Conservation (phyloP, 2,329 filamentous ascomycete species). For the Monilinia fructigena region DNA sequence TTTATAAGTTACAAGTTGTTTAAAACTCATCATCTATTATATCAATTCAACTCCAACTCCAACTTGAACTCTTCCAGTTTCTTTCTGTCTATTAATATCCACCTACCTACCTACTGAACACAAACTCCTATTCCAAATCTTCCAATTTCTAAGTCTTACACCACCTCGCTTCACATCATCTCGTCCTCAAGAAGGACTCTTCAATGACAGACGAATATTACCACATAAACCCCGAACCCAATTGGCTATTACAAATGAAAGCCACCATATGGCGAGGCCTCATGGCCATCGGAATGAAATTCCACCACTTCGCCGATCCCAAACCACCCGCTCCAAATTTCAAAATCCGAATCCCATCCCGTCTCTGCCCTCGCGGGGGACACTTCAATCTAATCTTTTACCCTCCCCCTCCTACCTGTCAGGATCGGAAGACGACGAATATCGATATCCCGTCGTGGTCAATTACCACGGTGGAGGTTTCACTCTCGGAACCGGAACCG, state of each 20-base stretch:
- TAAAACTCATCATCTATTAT: no score
- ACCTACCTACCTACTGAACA: no score
- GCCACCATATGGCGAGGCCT: constrained; percentile 39
- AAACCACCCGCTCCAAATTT: constrained; percentile 38
- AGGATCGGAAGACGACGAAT: constrained; percentile 30
- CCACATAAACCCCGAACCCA: not conserved
- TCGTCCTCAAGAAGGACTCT: constrained; percentile 4
- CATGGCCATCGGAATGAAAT: constrained; percentile 41
- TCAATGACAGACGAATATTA: constrained; percentile 15
- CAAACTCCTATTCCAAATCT: not conserved
- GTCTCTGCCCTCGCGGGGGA: constrained; percentile 35
- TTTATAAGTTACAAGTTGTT: no score
- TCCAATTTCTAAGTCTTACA: not conserved
- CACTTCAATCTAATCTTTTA: constrained; percentile 47
- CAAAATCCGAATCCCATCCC: constrained; percentile 39
- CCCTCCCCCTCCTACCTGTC: constrained; percentile 42
- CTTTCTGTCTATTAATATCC: no score
- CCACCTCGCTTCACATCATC: not conserved
- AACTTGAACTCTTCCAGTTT: not conserved
- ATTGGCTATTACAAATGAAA: constrained; percentile 36
- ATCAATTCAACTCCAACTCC: not conserved
- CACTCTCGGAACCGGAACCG: constrained; percentile 59
- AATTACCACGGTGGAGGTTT: constrained; percentile 70
- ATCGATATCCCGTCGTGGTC: constrained; percentile 53
- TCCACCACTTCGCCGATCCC: constrained; percentile 39